Percentiles rank a stretch among this genome's conserved stretches.
Conservation (phyloP, 805 yeast genomes). For the Sugiyamaella americana region DNA sequence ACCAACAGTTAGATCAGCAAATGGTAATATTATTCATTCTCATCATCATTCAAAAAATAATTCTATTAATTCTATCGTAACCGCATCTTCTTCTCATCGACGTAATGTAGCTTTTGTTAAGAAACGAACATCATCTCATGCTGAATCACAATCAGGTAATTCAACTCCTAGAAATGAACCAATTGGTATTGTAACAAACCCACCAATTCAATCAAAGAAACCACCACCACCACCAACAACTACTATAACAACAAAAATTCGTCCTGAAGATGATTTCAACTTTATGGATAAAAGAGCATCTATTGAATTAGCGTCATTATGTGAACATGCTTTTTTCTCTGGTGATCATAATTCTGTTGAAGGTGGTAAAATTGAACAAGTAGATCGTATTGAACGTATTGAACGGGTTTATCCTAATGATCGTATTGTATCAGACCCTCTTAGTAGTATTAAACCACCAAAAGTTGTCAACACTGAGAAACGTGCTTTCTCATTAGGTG, state of each 20-base stretch:
- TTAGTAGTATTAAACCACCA: not conserved
- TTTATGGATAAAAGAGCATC: constrained; percentile 6
- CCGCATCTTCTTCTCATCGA: constrained; percentile 24
- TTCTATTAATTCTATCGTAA: constrained; percentile 20
- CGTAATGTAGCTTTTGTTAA: constrained; percentile 23
- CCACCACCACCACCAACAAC: not conserved
- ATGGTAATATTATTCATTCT: not conserved
- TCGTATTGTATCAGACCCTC: constrained; percentile 14
- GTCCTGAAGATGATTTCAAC: not conserved
- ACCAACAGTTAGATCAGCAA: not conserved
- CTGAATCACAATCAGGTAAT: not conserved
- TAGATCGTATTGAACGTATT: not conserved
- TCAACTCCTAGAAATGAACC: too few relatives aligned
- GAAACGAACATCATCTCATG: constrained; percentile 6
- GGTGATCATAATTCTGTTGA: constrained; percentile 3
- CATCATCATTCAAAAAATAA: constrained; percentile 17
- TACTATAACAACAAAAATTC: not conserved
- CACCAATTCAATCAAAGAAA: not conserved
- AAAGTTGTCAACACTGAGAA: not conserved
- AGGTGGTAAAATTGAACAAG: not conserved
- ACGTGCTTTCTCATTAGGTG: constrained; percentile 18
- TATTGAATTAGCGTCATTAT: constrained; percentile 28
- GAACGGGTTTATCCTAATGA: constrained; percentile 1
- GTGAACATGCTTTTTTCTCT: constrained; percentile 28
- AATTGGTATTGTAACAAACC: too few relatives aligned